Conservation (phyloP, 2,329 filamentous ascomycete genomes). For the Bretziella fagacearum region DNA sequence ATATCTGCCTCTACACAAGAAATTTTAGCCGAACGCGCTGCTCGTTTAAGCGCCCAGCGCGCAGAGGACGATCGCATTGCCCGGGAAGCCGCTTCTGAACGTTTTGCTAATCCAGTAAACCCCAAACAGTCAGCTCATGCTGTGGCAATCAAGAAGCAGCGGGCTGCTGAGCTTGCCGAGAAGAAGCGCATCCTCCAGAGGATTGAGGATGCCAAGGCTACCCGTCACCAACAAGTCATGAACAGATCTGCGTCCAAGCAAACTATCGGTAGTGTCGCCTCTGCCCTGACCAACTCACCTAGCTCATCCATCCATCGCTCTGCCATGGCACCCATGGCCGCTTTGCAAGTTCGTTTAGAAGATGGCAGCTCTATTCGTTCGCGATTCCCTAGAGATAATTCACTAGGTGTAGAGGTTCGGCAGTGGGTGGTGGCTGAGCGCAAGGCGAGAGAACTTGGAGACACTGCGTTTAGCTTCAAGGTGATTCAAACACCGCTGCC, state of each 20-base stretch:
- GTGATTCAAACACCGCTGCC: slow-evolving; percentile 65
- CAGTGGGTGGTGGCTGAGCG: slow-evolving; percentile 56
- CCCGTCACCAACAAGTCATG: slow-evolving; percentile 37
- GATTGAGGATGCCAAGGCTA: slow-evolving; percentile 61
- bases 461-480: slow-evolving; percentile 52
- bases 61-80: slow-evolving; percentile 13
- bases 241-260: slow-evolving; percentile 18
- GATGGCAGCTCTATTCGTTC: slow-evolving; percentile 66
- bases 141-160: slow-evolving; percentile 42
- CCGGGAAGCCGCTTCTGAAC: slow-evolving; percentile 6
- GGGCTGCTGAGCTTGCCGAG: slow-evolving; percentile 39
- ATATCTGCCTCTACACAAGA: slow-evolving; percentile 17
- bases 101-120: slow-evolving; percentile 21
- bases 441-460: slow-evolving; percentile 36
- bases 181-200: slow-evolving; percentile 53
- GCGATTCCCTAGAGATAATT: slow-evolving; percentile 48
- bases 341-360: slow-evolving; percentile 65
- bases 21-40: slow-evolving; percentile 34
- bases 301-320: slow-evolving; percentile 21
- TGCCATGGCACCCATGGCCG: slow-evolving; percentile 22
- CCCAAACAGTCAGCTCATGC: slow-evolving; percentile 28
- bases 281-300: slow-evolving; percentile 21
- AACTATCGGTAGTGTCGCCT: slow-evolving; percentile 20
- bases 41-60: slow-evolving; percentile 27
- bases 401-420: slow-evolving; percentile 49